phyloP scores from a whole-genome alignment of 2,329 filamentous ascomycete species.

The Sphaerulina musiva region DNA sequence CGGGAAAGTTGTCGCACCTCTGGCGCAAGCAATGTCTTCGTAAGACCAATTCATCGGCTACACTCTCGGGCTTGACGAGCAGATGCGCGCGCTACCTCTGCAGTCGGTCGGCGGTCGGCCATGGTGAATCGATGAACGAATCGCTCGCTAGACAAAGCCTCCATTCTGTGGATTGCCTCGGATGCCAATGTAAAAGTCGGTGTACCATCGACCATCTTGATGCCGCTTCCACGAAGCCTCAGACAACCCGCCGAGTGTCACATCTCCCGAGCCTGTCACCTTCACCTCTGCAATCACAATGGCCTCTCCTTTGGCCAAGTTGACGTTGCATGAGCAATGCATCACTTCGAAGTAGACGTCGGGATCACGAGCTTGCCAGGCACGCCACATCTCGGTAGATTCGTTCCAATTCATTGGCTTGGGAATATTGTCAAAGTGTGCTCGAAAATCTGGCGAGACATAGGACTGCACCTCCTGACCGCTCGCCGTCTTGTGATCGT shows the following conservation, averaged over 20 bases:
- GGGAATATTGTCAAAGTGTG: constrained; percentile 9
- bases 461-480: constrained; percentile 1
- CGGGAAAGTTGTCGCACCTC: no score
- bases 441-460: constrained; percentile 2
- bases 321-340: constrained; percentile 8
- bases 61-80: no score
- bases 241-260: constrained; percentile 2
- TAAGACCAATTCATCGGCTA: no score
- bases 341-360: not conserved
- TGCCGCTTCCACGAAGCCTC: constrained; percentile 1
- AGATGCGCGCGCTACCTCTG: no score
- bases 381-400: not conserved
- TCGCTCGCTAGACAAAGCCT: constrained; percentile 5
- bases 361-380: constrained; percentile 1
- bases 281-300: constrained; percentile 1
- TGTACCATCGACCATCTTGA: constrained; percentile 6
- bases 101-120: no score
- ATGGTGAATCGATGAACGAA: not conserved
- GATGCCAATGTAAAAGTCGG: constrained; percentile 1
- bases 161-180: constrained; percentile 7
- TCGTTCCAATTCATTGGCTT: constrained; percentile 1
- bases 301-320: constrained; percentile 6
- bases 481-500: not conserved
- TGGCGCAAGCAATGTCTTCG: no score
- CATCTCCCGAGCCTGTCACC: not conserved